These are phyloP conservation scores for Apiotrichum akiyoshidainum DNA, from an alignment of 1,284 basidiomycete genomes.

Conservation along the genomic window DNA sequence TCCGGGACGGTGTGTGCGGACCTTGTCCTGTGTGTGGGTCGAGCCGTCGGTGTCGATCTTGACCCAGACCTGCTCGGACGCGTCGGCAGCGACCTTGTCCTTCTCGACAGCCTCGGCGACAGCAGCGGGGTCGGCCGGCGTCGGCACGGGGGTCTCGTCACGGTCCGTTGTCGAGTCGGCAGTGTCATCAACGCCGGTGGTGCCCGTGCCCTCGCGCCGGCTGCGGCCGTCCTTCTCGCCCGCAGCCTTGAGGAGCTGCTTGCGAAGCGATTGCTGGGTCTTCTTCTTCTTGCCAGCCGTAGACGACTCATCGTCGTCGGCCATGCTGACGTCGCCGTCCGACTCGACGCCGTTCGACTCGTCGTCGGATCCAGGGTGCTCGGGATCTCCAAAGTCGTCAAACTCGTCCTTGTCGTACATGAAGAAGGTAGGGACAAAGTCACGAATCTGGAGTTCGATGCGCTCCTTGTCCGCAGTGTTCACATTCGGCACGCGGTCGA, in stretches of 20 bases:
- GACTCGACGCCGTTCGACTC: slow-evolving; percentile 63
- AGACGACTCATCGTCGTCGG: slow-evolving; percentile 53
- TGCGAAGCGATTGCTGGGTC: slow-evolving; percentile 62
- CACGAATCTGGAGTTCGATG: slow-evolving; percentile 79
- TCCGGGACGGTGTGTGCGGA: slow-evolving; percentile 40
- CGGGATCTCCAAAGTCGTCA: slow-evolving; percentile 65
- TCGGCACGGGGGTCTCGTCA: slow-evolving; percentile 38
- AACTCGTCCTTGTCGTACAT: slow-evolving; percentile 73
- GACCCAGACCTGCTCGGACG: slow-evolving; percentile 53
- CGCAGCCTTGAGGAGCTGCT: slow-evolving; percentile 67
- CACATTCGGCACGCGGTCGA: slow-evolving; percentile 78
- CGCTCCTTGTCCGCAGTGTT: slow-evolving; percentile 72
- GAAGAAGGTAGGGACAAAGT: slow-evolving; percentile 80
- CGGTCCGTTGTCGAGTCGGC: slow-evolving; percentile 36
- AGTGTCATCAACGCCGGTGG: slow-evolving; percentile 29
- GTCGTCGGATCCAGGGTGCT: slow-evolving; percentile 57
- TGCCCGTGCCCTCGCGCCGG: slow-evolving; percentile 48
- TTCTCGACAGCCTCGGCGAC: slow-evolving; percentile 50
- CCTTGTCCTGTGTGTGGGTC: slow-evolving; percentile 12
- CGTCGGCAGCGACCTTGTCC: slow-evolving; percentile 38
- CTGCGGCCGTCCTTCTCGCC: slow-evolving; percentile 63
- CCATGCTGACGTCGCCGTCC: slow-evolving; percentile 48
- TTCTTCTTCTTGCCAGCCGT: slow-evolving; percentile 39
- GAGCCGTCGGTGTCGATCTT: slow-evolving; percentile 44
- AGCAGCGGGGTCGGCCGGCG: slow-evolving; percentile 42